These are phyloP conservation scores for Phialemoniopsis sp. DNA, from an alignment of 2,329 filamentous ascomycete genomes.

Conservation along the genomic window DNA sequence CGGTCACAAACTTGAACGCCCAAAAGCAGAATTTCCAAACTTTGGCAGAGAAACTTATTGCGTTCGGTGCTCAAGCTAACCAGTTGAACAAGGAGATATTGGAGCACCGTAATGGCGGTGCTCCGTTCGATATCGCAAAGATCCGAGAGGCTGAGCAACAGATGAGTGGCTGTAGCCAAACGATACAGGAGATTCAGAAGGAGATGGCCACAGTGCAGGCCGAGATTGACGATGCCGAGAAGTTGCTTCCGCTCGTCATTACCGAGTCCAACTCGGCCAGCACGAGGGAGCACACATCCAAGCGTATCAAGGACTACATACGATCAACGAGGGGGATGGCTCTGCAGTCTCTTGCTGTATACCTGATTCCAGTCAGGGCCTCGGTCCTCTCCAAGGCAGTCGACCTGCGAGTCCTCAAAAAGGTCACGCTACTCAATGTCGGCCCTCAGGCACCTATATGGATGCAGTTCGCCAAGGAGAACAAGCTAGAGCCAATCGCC, in stretches of 20 bases:
- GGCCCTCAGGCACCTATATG: constrained; percentile 59
- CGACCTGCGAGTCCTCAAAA: constrained; percentile 51
- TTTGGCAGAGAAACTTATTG: constrained; percentile 24
- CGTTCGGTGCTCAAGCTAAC: constrained; percentile 22
- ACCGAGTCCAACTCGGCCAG: constrained; percentile 3
- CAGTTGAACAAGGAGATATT: constrained; percentile 23
- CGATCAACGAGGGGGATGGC: constrained; percentile 54
- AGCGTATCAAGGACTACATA: constrained; percentile 45
- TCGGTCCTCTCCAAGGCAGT: constrained; percentile 52
- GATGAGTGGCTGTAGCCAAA: constrained; percentile 20
- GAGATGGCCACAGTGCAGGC: constrained; percentile 29
- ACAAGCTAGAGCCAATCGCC: constrained; percentile 43
- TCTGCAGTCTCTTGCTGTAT: constrained; percentile 48
- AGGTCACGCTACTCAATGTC: constrained; percentile 59
- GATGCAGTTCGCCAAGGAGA: constrained; percentile 50
- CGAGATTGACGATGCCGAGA: constrained; percentile 28
- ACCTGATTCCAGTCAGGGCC: constrained; percentile 57
- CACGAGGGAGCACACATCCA: constrained; percentile 13
- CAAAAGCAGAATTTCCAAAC: constrained; percentile 27
- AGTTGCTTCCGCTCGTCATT: constrained; percentile 8
- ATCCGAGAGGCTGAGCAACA: constrained; percentile 20
- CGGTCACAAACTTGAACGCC: constrained; percentile 15
- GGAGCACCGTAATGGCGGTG: constrained; percentile 15
- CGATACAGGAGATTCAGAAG: constrained; percentile 24
- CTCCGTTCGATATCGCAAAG: constrained; percentile 7